phyloP scores from a whole-genome alignment of 257 asterid species.

The Verbena officinalis region DNA sequence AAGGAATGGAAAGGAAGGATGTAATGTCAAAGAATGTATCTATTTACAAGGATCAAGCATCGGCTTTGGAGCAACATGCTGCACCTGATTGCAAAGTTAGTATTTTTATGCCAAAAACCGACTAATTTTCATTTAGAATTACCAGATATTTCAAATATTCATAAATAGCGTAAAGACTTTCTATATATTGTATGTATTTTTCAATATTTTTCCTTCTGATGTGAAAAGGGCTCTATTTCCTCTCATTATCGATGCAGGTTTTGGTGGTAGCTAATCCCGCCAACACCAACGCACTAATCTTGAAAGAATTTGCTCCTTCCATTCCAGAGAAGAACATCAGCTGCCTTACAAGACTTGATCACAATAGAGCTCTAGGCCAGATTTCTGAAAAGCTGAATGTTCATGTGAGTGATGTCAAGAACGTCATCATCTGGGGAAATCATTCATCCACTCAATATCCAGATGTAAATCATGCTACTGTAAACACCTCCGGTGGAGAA shows the following conservation, averaged over 20 bases:
- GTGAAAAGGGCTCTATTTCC: neutral
- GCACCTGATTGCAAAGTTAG: slow-evolving; percentile 76
- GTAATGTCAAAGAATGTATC: slow-evolving; percentile 73
- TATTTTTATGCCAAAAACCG: neutral
- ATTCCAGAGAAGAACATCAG: slow-evolving; percentile 73
- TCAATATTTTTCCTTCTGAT: neutral
- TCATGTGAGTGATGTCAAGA: slow-evolving; percentile 63
- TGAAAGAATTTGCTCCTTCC: slow-evolving; percentile 76
- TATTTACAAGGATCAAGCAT: slow-evolving; percentile 78
- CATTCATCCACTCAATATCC: slow-evolving; percentile 93
- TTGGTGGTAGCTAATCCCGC: slow-evolving; percentile 90
- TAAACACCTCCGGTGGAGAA: slow-evolving; percentile 39
- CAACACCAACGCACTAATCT: slow-evolving; percentile 76
- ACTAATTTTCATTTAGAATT: too few species aligned
- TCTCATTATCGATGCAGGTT: slow-evolving; percentile 42
- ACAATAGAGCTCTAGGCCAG: slow-evolving; percentile 73
- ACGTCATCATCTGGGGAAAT: slow-evolving; percentile 88
- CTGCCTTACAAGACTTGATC: slow-evolving; percentile 87
- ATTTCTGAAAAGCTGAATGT: slow-evolving; percentile 65
- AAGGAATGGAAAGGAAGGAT: slow-evolving; percentile 90
- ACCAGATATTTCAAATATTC: too few species aligned
- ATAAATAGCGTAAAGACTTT: too few species aligned
- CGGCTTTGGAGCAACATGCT: slow-evolving; percentile 72
- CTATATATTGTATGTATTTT: neutral
- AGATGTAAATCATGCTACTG: slow-evolving; percentile 71